phyloP scores from a whole-genome alignment of 306 rosid species.

The Dicorynia guianensis region DNA sequence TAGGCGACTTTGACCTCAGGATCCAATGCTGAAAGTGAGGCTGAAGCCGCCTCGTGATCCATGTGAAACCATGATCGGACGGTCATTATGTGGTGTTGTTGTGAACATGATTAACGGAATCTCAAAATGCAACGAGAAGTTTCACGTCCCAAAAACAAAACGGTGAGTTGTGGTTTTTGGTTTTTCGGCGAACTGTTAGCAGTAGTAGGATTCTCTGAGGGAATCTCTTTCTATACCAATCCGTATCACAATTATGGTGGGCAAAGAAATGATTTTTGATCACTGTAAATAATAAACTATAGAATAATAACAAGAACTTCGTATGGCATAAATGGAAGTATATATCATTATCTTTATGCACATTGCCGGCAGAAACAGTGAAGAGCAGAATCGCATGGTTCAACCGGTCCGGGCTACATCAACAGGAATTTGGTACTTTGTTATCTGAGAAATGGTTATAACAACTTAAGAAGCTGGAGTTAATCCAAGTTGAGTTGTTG shows the following conservation, averaged over 20 bases:
- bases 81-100: neutral
- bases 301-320: neutral
- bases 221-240: too few species aligned
- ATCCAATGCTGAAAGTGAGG: neutral
- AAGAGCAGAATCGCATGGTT: neutral
- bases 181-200: too few species aligned
- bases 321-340: too few species aligned
- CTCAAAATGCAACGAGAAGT: slow-evolving; percentile 23
- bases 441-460: neutral
- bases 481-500: neutral
- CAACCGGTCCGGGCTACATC: neutral
- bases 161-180: too few species aligned
- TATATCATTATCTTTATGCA: too few species aligned
- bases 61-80: neutral
- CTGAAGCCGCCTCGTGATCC: neutral
- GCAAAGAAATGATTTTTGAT: neutral
- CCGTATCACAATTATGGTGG: too few species aligned
- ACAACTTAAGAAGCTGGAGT: neutral
- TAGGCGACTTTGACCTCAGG: neutral
- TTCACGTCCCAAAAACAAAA: neutral
- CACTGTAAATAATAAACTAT: neutral
- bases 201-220: too few species aligned
- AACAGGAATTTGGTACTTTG: too few species aligned
- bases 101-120: too few species aligned
- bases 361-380: too few species aligned